Conservation (phyloP, 2,329 filamentous ascomycete species). For the Monosporascus sp. region DNA sequence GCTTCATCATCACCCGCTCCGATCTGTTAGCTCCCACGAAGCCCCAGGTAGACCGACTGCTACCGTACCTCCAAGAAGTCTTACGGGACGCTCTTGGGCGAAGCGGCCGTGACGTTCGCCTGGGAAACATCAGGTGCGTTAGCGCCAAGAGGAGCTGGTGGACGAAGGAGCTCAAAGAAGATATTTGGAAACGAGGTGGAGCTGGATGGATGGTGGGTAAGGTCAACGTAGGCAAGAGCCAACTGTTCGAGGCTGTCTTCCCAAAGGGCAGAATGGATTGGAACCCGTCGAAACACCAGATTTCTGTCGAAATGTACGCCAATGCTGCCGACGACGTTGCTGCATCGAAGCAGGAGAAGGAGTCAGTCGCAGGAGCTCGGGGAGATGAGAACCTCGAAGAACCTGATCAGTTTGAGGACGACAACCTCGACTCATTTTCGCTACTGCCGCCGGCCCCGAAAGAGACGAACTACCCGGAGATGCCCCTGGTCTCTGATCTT, state of each 20-base stretch:
- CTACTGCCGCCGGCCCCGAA: slow-evolving; percentile 72
- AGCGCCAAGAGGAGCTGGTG: slow-evolving; percentile 87
- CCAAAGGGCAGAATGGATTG: slow-evolving; percentile 62
- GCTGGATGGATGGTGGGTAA: slow-evolving; percentile 97
- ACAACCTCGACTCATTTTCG: slow-evolving; percentile 35
- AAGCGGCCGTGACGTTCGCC: slow-evolving; percentile 61
- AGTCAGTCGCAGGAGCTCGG: not conserved
- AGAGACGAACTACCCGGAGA: slow-evolving; percentile 71
- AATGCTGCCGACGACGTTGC: not conserved
- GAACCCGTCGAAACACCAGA: slow-evolving; percentile 31
- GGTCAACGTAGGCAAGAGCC: slow-evolving; percentile 95
- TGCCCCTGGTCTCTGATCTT: slow-evolving; percentile 81
- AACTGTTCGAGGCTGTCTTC: slow-evolving; percentile 80
- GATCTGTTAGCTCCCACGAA: slow-evolving; percentile 83
- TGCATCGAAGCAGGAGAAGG: not conserved
- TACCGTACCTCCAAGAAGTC: slow-evolving; percentile 77
- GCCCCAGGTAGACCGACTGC: slow-evolving; percentile 75
- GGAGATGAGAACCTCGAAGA: slow-evolving; percentile 17
- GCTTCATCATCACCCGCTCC: slow-evolving; percentile 84
- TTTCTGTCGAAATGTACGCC: slow-evolving; percentile 27
- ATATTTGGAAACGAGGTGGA: slow-evolving; percentile 77
- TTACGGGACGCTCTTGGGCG: slow-evolving; percentile 71
- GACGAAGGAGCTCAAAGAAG: slow-evolving; percentile 79
- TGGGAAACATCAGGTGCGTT: slow-evolving; percentile 83
- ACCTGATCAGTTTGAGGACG: slow-evolving; percentile 19